Evolutionary conservation across 371 early-diverging fungal genomes (phyloP).

Genomic region (Syncephalastrum contaminatum): DNA sequence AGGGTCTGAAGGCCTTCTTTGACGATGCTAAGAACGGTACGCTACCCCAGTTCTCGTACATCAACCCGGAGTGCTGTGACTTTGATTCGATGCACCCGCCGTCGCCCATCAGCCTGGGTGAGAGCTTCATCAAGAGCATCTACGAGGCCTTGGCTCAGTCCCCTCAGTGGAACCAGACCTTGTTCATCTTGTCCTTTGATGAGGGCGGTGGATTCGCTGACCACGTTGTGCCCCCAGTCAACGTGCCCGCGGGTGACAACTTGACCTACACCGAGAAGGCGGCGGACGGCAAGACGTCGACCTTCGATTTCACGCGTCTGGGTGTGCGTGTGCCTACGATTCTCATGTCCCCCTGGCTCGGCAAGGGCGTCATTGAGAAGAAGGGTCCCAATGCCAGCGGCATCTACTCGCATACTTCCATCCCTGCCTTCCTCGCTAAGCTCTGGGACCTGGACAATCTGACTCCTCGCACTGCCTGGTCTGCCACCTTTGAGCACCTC

Average conservation of each 20-base stretch:
- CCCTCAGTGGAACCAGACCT: slow-evolving; percentile 34
- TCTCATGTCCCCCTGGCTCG: slow-evolving; percentile 36
- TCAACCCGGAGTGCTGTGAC: slow-evolving; percentile 19
- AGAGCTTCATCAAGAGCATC: slow-evolving; percentile 25
- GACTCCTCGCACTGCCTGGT: slow-evolving; percentile 36
- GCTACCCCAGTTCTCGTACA: slow-evolving; percentile 13
- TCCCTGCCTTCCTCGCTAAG: slow-evolving; percentile 33
- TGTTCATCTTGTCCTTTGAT: slow-evolving; percentile 3
- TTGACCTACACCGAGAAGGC: slow-evolving; percentile 16
- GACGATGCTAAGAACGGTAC: slow-evolving; percentile 9
- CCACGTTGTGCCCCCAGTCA: slow-evolving; percentile 12
- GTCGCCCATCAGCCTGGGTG: slow-evolving; percentile 20
- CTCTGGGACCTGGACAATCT: slow-evolving; percentile 27
- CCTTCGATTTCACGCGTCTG: slow-evolving; percentile 25
- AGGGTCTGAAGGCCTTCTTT: slow-evolving; percentile 7
- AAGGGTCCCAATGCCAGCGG: slow-evolving; percentile 10
- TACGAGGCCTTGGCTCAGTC: slow-evolving; percentile 32
- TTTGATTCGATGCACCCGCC: slow-evolving; percentile 20
- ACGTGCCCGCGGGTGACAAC: slow-evolving; percentile 11
- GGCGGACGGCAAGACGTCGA: slow-evolving; percentile 1
- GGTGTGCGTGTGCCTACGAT: slow-evolving; percentile 51
- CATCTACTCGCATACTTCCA: slow-evolving; percentile 31
- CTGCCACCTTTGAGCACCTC: slow-evolving; percentile 18
- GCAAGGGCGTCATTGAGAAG: slow-evolving; percentile 21
- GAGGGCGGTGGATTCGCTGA: slow-evolving; percentile 7